Base-by-base conservation (phyloP, 495 filamentous ascomycete genomes). In the Letharia lupina region DNA sequence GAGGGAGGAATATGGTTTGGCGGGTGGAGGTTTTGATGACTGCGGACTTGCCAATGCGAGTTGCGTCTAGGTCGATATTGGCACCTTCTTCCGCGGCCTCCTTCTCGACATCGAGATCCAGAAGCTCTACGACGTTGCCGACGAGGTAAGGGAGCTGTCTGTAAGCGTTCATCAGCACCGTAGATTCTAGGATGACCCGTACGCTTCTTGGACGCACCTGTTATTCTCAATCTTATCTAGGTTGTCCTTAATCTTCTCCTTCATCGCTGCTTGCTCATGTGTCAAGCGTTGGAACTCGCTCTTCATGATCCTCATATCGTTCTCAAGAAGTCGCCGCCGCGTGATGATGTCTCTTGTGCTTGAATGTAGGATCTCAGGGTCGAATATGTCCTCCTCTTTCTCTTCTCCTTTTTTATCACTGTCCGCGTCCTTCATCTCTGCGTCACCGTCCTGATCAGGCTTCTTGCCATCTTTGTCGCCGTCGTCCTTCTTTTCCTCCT, bases 1-100 rank as follows among this genome's bases (percentile, higher is more conserved):
- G 87, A 35, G 94, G 94, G 40, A 99, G 83, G 83, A 98, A 99
- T 76, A 99, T 99, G 57, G 94, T 99, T 78, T 99, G 94, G 65
- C 94, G 84, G 20, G 94, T 99, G 13, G 93, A 97, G n/a, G 94
- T 99, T 79, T 99, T 99, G 84, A 99, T 98, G 74, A 99, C 95
- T 50, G 95, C 94, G 10, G 93, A 97, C 77, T 98, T 98, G 76
- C 94, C 94, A 16, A 97, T 91, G 57, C 94, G 86, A 42, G 93
- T 97, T 67, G 95, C 94, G 77, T 99, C 94, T 42, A 99, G 83
- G 75, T 99, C 94, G 77, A 98, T 96, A 73, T 99, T 98, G 69
- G 94, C 94, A 44, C 94, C 94, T 76, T 98, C 94, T 79, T 98
- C 95, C 48, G 88, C 91, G 9, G 92, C 93, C 76, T 98, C 94